Evolutionary conservation across 2,329 filamentous ascomycete species (phyloP).

Genomic region (Penicillium sp.): DNA sequence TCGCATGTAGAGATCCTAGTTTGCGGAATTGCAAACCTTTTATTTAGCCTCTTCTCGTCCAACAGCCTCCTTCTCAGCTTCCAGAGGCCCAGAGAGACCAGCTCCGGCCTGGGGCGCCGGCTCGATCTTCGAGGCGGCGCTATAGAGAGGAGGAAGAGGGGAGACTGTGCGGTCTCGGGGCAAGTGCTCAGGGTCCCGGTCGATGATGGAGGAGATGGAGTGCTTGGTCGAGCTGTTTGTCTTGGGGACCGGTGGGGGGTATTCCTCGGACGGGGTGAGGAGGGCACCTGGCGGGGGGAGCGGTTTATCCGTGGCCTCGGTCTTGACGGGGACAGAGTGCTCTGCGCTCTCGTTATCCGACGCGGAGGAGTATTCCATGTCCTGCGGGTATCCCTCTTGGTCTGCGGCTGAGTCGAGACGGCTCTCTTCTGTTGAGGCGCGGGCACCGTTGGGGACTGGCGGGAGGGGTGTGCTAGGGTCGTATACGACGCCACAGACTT

Average conservation of each 20-base stretch:
- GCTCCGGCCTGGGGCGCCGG: conserved; percentile 15
- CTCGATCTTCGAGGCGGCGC: conserved; percentile 23
- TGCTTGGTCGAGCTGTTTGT: conserved; percentile 42
- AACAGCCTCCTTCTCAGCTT: conserved; percentile 31
- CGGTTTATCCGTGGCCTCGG: conserved; percentile 31
- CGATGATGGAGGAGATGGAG: conserved; percentile 47
- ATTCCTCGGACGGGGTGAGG: conserved; percentile 24
- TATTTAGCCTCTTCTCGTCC: conserved; percentile 29
- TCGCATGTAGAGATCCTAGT: background rate
- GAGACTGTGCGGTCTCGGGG: conserved; percentile 29
- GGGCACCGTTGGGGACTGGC: conserved; percentile 35
- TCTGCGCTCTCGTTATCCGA: conserved; percentile 34
- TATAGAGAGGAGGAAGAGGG: conserved; percentile 26
- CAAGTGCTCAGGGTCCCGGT: conserved; percentile 36
- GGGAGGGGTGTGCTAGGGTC: conserved; percentile 44
- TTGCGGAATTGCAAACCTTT: background rate
- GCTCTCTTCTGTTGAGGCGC: conserved; percentile 43
- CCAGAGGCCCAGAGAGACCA: conserved; percentile 18
- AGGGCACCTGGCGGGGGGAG: conserved; percentile 24
- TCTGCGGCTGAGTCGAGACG: conserved; percentile 36
- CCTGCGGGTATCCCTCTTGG: conserved; percentile 35
- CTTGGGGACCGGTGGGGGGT: conserved; percentile 21
- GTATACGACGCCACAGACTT: conserved; percentile 45
- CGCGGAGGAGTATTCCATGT: conserved; percentile 38
- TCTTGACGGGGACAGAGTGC: conserved; percentile 34